Evolutionary conservation across 2,329 filamentous ascomycete species (phyloP), one percentile per base, ranked within the genome.

Genomic region (Laburnicola sp.): DNA sequence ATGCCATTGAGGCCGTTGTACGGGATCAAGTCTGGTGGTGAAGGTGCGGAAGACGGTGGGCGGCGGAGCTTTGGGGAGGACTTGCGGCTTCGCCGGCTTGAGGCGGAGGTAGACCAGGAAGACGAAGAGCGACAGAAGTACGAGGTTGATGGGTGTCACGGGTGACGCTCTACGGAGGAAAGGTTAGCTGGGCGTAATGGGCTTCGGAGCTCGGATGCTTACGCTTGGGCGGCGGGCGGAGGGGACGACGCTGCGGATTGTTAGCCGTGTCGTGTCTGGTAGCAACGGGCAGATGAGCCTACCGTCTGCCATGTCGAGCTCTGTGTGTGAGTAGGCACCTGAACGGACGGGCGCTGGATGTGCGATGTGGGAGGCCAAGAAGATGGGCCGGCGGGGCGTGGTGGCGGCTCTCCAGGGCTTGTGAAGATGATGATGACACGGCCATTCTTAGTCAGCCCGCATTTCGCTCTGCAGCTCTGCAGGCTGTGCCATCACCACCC

Each of bases 21-120:
- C 28, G 90, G 88, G 27, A 91, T 82, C n/a, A 99, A 85, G 3
- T 89, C 90, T 36, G 78, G 85, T 23, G 89, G 86, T 93, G 78
- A 91, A 96, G 58, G 88, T 88, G 44, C 89, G 89, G 71, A 93
- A 97, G 57, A 97, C 86, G 41, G 94, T 85, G 3, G 91, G 91
- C 3, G 85, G 81, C 10, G 83, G 81, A 26, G 78, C 76, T 51
- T 76, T 75, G 23, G 83, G 82, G 21, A 86, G 78, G 4, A 73
- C 73, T 37, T 78, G 70, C 30, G 78, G 74, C 6, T 76, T 71
- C 52, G 77, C 76, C 41, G 83, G 82, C 38, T 82, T 80, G 59
- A 86, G 77, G 59, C 83, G 83, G 63, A 80, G 75, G 72, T 85
- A 86, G 38, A 82, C 67, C 28, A 85, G 69, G 57, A 84, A 64